Conservation (phyloP, 2,329 filamentous ascomycete species). For the Colletotrichum sublineola region DNA sequence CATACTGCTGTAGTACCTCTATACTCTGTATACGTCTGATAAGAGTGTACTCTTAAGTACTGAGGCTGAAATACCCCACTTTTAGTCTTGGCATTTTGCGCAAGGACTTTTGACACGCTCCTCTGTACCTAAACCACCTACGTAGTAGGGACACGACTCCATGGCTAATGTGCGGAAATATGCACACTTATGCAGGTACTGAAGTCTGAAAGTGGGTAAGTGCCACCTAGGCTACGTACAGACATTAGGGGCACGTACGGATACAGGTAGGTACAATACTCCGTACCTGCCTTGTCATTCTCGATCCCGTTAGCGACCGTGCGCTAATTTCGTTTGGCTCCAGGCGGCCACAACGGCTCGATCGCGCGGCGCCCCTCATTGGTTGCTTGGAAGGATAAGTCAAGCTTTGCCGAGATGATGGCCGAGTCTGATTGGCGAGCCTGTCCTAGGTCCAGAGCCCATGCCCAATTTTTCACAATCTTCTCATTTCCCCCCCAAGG, state of each 20-base stretch:
- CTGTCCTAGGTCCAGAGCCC: slow-evolving; percentile 4
- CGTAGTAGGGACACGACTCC: slow-evolving; percentile 3
- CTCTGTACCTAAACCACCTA: no score
- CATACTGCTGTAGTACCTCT: no score
- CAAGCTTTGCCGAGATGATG: slow-evolving; percentile 42
- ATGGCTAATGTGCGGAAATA: slow-evolving; percentile 15
- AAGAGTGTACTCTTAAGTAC: no score
- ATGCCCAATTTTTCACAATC: slow-evolving; percentile 16
- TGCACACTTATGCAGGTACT: slow-evolving; percentile 42
- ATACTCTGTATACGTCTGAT: no score
- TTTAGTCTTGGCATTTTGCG: no score
- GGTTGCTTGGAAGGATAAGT: slow-evolving; percentile 26
- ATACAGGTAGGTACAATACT: neutral
- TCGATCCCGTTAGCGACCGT: slow-evolving; percentile 8
- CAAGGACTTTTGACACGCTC: no score
- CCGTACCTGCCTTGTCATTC: neutral
- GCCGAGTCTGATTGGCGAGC: slow-evolving; percentile 39
- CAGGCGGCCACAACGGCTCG: slow-evolving; percentile 24
- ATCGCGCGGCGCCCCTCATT: slow-evolving; percentile 32
- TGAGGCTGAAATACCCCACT: no score
- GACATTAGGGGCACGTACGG: neutral
- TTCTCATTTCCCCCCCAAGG: slow-evolving; percentile 38
- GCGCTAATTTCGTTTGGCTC: slow-evolving; percentile 39
- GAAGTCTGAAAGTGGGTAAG: neutral
- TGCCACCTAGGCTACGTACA: no score